Evolutionary conservation across 441 rosid species (phyloP).

Genomic region (Melastoma candidum): DNA sequence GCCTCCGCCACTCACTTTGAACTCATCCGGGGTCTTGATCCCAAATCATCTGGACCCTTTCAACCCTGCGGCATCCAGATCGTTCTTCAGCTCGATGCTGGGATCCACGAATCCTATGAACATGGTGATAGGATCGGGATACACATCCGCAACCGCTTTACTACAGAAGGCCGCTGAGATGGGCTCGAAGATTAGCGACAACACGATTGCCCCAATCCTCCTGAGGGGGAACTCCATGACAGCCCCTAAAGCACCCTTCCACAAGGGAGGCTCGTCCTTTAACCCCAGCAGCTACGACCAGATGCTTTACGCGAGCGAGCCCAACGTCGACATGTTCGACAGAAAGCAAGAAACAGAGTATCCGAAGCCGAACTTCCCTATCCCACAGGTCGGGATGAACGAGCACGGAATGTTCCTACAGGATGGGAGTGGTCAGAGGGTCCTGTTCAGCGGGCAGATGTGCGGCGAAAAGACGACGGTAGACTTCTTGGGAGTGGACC

Average conservation of each 20-base stretch:
- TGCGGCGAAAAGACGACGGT: conserved; percentile 30
- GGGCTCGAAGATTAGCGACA: conserved; percentile 48
- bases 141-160: conserved; percentile 49
- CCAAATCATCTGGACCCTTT: conserved; percentile 22
- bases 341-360: conserved; percentile 18
- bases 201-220: conserved; percentile 34
- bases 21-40: conserved; percentile 25
- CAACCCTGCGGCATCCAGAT: conserved; percentile 17
- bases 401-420: conserved; percentile 15
- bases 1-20: conserved; percentile 21
- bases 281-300: conserved; percentile 11
- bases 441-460: conserved; percentile 13
- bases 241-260: conserved; percentile 20
- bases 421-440: conserved; percentile 15
- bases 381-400: conserved; percentile 17
- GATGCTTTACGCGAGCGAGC: conserved; percentile 11
- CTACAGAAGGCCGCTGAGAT: conserved; percentile 54
- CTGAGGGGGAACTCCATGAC: conserved; percentile 25
- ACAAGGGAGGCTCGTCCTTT: conserved; percentile 16
- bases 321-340: conserved; percentile 15
- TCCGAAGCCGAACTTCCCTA: conserved; percentile 6
- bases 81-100: conserved; percentile 10
- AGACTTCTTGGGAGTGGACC: conserved; percentile 48
- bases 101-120: conserved; percentile 19
- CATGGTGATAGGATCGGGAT: conserved; percentile 18